Conservation (phyloP, 192 early-diverging fungal genomes). For the Umbelopsis sp. region DNA sequence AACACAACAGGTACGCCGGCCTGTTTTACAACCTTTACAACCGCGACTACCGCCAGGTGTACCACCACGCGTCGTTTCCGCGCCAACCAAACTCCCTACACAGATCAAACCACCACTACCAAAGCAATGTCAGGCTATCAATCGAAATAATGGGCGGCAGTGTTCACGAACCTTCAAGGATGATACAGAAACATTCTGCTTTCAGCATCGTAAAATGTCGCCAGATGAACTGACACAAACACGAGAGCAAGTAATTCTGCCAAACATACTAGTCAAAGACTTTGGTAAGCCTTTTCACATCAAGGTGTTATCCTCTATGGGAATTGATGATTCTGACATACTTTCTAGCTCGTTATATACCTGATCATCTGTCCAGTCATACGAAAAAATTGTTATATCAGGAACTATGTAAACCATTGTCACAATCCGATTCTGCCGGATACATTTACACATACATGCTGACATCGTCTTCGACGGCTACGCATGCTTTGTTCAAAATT, state of each 20-base stretch:
- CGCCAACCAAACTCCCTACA: background rate
- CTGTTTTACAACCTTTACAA: background rate
- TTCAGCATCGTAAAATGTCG: slow-evolving; percentile 15
- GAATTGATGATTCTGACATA: too few species aligned
- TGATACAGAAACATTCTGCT: background rate
- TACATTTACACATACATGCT: slow-evolving; percentile 53
- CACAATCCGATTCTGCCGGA: slow-evolving; percentile 46
- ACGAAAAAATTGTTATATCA: slow-evolving; percentile 39
- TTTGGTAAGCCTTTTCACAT: background rate
- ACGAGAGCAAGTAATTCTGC: background rate
- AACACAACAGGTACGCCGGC: slow-evolving; percentile 4
- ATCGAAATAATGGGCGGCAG: slow-evolving; percentile 23
- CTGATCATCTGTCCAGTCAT: slow-evolving; percentile 32
- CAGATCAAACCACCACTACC: background rate
- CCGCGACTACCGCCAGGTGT: slow-evolving; percentile 8
- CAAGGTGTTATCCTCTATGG: too few species aligned
- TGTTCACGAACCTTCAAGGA: slow-evolving; percentile 11
- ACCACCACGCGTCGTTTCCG: background rate
- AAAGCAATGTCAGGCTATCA: background rate
- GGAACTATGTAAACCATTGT: slow-evolving; percentile 48
- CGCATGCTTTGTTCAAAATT: slow-evolving; percentile 49
- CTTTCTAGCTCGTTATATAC: background rate
- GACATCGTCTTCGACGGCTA: slow-evolving; percentile 20
- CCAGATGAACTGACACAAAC: slow-evolving; percentile 9
- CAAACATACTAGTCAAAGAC: slow-evolving; percentile 1